phyloP scores from a whole-genome alignment of 768 basidiomycete species.

The Termitomyces heimii region DNA sequence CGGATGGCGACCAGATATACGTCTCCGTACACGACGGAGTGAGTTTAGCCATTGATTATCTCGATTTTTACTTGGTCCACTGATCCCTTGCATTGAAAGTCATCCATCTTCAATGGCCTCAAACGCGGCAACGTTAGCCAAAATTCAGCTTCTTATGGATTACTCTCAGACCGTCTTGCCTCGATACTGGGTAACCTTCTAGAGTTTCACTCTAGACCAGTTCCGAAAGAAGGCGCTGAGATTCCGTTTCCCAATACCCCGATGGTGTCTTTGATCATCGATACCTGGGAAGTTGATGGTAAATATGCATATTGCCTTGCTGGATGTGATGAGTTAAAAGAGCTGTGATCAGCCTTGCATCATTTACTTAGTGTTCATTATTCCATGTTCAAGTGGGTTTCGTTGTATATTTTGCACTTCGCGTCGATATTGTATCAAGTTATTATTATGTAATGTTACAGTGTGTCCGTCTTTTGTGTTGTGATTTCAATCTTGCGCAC shows the following conservation, averaged over 20 bases:
- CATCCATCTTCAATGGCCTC: constrained; percentile 37
- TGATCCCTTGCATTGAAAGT: constrained; percentile 23
- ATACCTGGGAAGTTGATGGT: constrained; percentile 24
- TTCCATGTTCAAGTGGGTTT: too few species aligned
- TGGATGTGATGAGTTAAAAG: constrained; percentile 11
- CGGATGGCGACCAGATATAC: constrained; percentile 31
- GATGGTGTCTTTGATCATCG: constrained; percentile 9
- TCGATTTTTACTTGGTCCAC: background rate
- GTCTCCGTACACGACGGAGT: constrained; percentile 47
- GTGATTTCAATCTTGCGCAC: too few species aligned
- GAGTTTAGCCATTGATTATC: constrained; percentile 3
- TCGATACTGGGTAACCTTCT: constrained; percentile 43
- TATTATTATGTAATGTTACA: too few species aligned
- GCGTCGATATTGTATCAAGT: too few species aligned
- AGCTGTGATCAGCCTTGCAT: background rate
- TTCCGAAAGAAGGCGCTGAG: constrained; percentile 1
- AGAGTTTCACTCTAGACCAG: constrained; percentile 27
- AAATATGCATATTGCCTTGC: constrained; percentile 20
- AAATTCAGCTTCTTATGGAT: constrained; percentile 29
- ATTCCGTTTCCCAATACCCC: constrained; percentile 5
- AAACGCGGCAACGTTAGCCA: constrained; percentile 35
- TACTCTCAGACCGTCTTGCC: constrained; percentile 34
- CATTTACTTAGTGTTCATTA: background rate
- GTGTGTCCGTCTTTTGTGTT: too few species aligned
- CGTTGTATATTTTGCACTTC: too few species aligned